phyloP scores from a whole-genome alignment of 805 yeast genomes.

The Candida incommunis region DNA sequence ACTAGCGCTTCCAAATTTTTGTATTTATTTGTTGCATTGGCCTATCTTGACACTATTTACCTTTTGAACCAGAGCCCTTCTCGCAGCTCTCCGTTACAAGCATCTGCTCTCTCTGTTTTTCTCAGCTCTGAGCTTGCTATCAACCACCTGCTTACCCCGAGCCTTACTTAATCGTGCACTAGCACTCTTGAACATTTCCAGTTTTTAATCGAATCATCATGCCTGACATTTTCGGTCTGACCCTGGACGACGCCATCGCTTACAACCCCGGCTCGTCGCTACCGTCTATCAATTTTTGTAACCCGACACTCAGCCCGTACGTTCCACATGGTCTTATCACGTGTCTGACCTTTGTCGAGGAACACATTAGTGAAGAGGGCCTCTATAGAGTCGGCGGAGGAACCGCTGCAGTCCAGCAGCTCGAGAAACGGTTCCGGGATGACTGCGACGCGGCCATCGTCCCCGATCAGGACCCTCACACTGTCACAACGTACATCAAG shows the following conservation, averaged over 20 bases:
- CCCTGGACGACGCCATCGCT: constrained; percentile 9
- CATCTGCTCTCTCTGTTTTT: no score
- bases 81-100: no score
- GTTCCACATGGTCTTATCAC: constrained; percentile 10
- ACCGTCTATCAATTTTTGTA: constrained; percentile 5
- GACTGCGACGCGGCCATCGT: constrained; percentile 1
- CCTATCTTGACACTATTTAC: no score
- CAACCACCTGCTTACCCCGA: no score
- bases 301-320: constrained; percentile 4
- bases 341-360: constrained; percentile 10
- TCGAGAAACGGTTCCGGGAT: constrained; percentile 11
- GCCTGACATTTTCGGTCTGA: constrained; percentile 9
- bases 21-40: no score
- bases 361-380: constrained; percentile 18
- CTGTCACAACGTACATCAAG: constrained; percentile 19
- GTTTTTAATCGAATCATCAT: no score
- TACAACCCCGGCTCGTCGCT: constrained; percentile 5
- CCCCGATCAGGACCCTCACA: constrained; percentile 8
- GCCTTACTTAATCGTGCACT: no score
- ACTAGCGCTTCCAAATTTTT: no score
- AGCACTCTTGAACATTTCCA: no score
- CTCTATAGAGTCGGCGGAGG: constrained; percentile 19
- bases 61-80: no score
- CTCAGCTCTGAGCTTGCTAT: no score
- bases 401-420: constrained; percentile 10